Evolutionary conservation across 352 stramenopile species (phyloP).

Genomic region (Pythium myriotylum): DNA sequence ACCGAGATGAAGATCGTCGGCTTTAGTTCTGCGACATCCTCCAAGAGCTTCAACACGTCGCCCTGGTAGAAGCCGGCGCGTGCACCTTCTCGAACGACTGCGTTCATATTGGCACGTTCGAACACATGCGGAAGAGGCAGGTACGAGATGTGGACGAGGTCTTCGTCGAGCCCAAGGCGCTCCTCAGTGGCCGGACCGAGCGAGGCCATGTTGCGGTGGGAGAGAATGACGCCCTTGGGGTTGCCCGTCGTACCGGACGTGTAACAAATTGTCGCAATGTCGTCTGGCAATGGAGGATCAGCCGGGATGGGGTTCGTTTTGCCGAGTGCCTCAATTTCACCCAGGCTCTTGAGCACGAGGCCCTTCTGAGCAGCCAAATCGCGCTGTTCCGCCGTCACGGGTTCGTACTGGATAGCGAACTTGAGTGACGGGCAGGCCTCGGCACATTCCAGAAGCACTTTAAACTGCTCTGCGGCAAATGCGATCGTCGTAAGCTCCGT

Average conservation of each 20-base stretch:
- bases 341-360: conserved; percentile 45
- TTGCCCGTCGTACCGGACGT: conserved; percentile 96
- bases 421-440: conserved; percentile 48
- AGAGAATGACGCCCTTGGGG: conserved; percentile 95
- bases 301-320: conserved; percentile 41
- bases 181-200: conserved; percentile 27
- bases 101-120: conserved; percentile 91
- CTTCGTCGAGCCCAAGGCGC: conserved; percentile 33
- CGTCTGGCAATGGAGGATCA: conserved; percentile 54
- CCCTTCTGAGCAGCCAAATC: conserved; percentile 27
- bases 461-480: conserved; percentile 58
- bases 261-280: conserved; percentile 95
- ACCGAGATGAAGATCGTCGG: conserved; percentile 94
- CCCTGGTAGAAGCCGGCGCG: conserved; percentile 80
- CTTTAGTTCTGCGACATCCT: conserved; percentile 91
- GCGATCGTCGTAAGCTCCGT: conserved; percentile 64
- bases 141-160: conserved; percentile 95
- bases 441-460: conserved; percentile 61
- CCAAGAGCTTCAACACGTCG: conserved; percentile 90
- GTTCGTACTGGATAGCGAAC: conserved; percentile 61
- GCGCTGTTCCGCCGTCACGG: conserved; percentile 40
- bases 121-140: conserved; percentile 97
- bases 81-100: conserved; percentile 83
- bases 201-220: conserved; percentile 78
- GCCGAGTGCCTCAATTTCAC: conserved; percentile 43